A percentile compares a stretch with the other conserved stretches of the same genome.
Evolutionary conservation across 495 filamentous ascomycete genomes (phyloP).

Genomic region (Pyrenula massariospora): DNA sequence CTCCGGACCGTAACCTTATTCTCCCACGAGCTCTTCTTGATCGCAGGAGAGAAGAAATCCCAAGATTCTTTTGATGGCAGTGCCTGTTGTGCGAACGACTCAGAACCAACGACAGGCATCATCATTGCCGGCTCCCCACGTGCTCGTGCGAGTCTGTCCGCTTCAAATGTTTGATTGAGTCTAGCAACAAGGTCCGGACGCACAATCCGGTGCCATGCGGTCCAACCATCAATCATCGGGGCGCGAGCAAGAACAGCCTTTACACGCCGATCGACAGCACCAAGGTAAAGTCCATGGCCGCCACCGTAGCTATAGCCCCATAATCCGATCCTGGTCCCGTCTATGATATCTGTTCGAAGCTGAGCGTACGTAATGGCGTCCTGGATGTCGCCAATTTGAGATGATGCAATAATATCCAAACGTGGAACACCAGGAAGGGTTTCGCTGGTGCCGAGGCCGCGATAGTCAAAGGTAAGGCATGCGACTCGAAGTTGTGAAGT

Average conservation of each 20-base stretch:
- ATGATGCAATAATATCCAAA: slow-evolving; percentile 14
- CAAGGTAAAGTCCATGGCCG: slow-evolving; percentile 15
- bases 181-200: neutral
- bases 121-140: neutral
- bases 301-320: slow-evolving; percentile 17
- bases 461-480: slow-evolving; percentile 18
- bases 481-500: slow-evolving; percentile 6
- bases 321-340: slow-evolving; percentile 14
- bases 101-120: slow-evolving; percentile 9
- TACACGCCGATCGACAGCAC: slow-evolving; percentile 16
- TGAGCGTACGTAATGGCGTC: slow-evolving; percentile 21
- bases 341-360: slow-evolving; percentile 9
- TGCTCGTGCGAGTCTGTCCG: neutral
- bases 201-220: neutral
- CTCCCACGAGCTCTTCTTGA: slow-evolving; percentile 9
- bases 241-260: slow-evolving; percentile 17
- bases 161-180: slow-evolving; percentile 1
- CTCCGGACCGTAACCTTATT: slow-evolving; percentile 15
- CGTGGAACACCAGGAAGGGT: slow-evolving; percentile 6
- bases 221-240: slow-evolving; percentile 4
- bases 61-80: slow-evolving; percentile 12
- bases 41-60: slow-evolving; percentile 7
- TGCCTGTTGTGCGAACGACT: slow-evolving; percentile 7
- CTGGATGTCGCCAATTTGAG: slow-evolving; percentile 14
- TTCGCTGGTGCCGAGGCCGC: slow-evolving; percentile 16